Base-by-base conservation (phyloP, 2,329 filamentous ascomycete species). In the Alternaria rosae region DNA sequence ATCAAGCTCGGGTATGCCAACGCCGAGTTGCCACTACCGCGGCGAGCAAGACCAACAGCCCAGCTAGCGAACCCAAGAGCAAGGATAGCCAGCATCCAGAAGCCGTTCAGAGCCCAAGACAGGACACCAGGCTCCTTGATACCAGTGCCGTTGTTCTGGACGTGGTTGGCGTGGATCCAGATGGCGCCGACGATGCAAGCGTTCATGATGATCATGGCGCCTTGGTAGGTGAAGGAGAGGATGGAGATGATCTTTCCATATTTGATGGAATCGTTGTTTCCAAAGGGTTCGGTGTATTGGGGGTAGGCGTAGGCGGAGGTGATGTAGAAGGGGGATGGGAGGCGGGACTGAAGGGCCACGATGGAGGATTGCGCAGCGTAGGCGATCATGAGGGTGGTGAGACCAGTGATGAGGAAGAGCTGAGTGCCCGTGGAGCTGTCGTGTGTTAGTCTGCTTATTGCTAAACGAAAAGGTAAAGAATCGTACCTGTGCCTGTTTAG, bases 121-220 rank as follows among this genome's bases (percentile, higher is more conserved):
- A 68, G 13, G 11, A 68, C 47, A 12, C 67, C 67, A 21, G 67
- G 67, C 41, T 62, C 62, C 13, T 51, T 60, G 9, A 69, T 59
- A 0, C 65, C 59, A 4, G 67, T 66, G 3, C 54, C 63, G 17
- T 69, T 69, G 44, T 61, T 64, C 21, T 69, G 63, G 1, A 69
- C n/a, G 35, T 69, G 63, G 54, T 69, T 69, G 47, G 67, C 63
- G 5, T 62, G 53, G 45, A 69, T 66, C 67, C 67, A 69, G 38
- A 69, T 69, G 4, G 65, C 67, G 25, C 67, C 67, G 13, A 84
- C 63, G 7, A 69, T 68, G 57, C 50, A 53, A 3, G 67, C 47
- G 26, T 69, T 64, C 5, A 64, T 51, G 20, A 69, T 21, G 10
- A 69, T 69, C n/a, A 56, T 60, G 21, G 65, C 65, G n/a, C 59